A percentile compares a stretch with the other conserved stretches of the same genome.
phyloP scores from a whole-genome alignment of 257 asterid species.

The Thymus mandschuricus region DNA sequence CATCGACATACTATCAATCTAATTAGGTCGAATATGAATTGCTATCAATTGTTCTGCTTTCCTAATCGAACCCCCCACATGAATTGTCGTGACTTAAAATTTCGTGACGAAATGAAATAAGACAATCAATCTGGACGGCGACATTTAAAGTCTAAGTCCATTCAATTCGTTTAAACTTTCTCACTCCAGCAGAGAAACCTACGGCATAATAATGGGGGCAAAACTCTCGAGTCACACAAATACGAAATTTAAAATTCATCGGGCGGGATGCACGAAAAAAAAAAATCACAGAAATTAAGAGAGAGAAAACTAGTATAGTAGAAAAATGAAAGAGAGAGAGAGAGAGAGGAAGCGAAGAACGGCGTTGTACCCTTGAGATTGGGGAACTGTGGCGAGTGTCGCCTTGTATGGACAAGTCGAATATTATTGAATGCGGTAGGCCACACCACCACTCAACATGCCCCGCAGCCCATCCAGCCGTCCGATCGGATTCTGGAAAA shows the following conservation, averaged over 20 bases:
- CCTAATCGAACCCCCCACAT: no score
- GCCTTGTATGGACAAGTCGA: slow-evolving; percentile 45
- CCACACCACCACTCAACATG: slow-evolving; percentile 28
- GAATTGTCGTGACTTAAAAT: no score
- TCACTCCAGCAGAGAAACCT: neutral
- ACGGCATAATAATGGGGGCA: slow-evolving; percentile 25
- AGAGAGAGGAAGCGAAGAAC: neutral
- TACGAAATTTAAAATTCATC: slow-evolving; percentile 21
- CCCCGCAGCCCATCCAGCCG: slow-evolving; percentile 19
- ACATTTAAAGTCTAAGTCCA: neutral
- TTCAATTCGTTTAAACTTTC: neutral
- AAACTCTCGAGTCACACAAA: slow-evolving; percentile 32
- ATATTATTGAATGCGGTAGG: slow-evolving; percentile 41
- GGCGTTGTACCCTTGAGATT: slow-evolving; percentile 46
- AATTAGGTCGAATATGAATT: no score
- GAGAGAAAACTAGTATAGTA: neutral
- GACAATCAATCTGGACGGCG: no score
- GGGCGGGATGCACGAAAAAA: slow-evolving; percentile 18
- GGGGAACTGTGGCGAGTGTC: slow-evolving; percentile 45
- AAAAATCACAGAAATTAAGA: neutral
- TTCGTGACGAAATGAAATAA: no score
- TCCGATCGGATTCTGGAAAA: slow-evolving; percentile 8
- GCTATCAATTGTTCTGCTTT: no score
- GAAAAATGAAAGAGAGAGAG: neutral
- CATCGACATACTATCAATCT: no score